A percentile compares a stretch with the other conserved stretches of the same genome.
These are phyloP conservation scores for Phytophthora litchii DNA, from an alignment of 352 stramenopile species.

Conservation along the genomic window DNA sequence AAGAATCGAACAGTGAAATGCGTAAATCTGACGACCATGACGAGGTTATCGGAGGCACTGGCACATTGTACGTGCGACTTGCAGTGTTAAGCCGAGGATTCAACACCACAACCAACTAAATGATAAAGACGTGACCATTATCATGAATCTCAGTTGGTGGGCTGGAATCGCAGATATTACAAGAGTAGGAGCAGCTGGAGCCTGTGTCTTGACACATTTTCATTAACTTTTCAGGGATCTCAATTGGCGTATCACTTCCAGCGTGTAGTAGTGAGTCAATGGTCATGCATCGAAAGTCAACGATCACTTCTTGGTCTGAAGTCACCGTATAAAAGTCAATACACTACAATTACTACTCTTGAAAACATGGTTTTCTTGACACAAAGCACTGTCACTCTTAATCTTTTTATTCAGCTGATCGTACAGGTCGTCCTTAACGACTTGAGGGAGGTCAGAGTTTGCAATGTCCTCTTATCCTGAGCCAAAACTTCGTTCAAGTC, in stretches of 20 bases:
- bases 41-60: slow-evolving; percentile 14
- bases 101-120: neutral
- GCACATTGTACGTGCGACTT: slow-evolving; percentile 43
- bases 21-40: neutral
- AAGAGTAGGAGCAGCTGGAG: slow-evolving; percentile 5
- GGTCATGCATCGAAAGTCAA: slow-evolving; percentile 35
- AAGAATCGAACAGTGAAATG: neutral
- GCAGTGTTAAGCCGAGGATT: slow-evolving; percentile 38
- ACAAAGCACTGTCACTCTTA: slow-evolving; percentile 36
- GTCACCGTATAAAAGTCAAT: neutral
- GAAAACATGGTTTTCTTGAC: slow-evolving; percentile 44
- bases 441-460: slow-evolving; percentile 32
- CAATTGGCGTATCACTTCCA: slow-evolving; percentile 40
- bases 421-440: slow-evolving; percentile 46
- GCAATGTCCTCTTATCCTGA: slow-evolving; percentile 33
- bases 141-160: slow-evolving; percentile 9
- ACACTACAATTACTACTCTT: neutral
- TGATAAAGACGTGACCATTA: slow-evolving; percentile 24
- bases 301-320: slow-evolving; percentile 37
- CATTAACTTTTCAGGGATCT: slow-evolving; percentile 38
- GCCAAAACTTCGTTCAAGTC: slow-evolving; percentile 35
- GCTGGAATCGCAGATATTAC: slow-evolving; percentile 1
- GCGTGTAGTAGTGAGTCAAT: slow-evolving; percentile 39
- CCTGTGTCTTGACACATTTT: slow-evolving; percentile 32
- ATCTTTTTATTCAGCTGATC: slow-evolving; percentile 49